These are phyloP conservation scores for Diaporthe sp. DNA, from an alignment of 2,329 filamentous ascomycete species.

Conservation along the genomic window DNA sequence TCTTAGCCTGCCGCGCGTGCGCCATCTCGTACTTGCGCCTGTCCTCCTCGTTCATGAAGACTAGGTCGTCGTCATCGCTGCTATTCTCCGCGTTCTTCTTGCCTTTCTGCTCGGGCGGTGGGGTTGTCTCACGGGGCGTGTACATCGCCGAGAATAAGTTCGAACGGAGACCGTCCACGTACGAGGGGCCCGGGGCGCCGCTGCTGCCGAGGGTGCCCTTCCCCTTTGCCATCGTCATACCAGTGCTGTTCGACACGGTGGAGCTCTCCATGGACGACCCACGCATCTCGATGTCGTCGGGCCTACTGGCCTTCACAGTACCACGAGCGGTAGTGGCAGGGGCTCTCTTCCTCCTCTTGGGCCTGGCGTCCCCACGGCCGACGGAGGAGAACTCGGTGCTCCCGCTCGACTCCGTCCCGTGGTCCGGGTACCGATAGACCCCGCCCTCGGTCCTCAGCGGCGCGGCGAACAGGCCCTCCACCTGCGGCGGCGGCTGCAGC, in stretches of 20 bases:
- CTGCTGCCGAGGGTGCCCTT: not conserved
- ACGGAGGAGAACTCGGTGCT: constrained; percentile 54
- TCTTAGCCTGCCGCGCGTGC: constrained; percentile 62
- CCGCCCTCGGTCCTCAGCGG: constrained; percentile 75
- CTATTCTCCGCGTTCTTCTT: not conserved
- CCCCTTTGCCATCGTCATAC: constrained; percentile 48
- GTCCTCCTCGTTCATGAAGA: constrained; percentile 83
- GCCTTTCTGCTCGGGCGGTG: constrained; percentile 46
- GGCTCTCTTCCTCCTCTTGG: not conserved
- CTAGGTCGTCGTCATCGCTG: constrained; percentile 43
- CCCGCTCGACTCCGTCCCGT: constrained; percentile 63
- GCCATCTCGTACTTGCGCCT: constrained; percentile 78
- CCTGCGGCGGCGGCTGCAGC: constrained; percentile 77
- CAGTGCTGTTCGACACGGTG: constrained; percentile 66
- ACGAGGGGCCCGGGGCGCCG: not conserved
- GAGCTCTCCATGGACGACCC: constrained; percentile 72
- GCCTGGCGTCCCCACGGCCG: not conserved
- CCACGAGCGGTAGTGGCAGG: constrained; percentile 26
- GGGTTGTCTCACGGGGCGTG: constrained; percentile 71
- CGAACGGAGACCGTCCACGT: constrained; percentile 21
- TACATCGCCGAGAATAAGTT: constrained; percentile 60
- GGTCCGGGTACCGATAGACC: constrained; percentile 74
- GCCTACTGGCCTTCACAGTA: constrained; percentile 52
- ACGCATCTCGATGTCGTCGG: constrained; percentile 42
- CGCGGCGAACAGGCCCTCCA: constrained; percentile 83